Percentiles rank a stretch among this genome's conserved stretches.
Conservation (phyloP, 352 stramenopile genomes). For the Elongisporangium senticosum region DNA sequence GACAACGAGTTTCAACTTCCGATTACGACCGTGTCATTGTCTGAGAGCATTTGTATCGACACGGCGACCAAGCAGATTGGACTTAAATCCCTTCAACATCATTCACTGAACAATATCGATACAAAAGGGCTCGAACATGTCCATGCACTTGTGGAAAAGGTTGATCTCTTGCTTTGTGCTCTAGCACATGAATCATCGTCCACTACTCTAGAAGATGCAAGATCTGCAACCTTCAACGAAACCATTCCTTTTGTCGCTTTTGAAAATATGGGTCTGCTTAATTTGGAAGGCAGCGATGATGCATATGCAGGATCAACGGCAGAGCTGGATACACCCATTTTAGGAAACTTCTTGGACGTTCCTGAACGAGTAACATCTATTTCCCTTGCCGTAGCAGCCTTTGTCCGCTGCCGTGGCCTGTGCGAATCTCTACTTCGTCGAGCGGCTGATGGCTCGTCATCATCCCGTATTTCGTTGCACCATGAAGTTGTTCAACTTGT, state of each 20-base stretch:
- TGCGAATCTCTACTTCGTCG: conserved; percentile 77
- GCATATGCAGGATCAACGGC: conserved; percentile 75
- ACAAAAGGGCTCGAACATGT: conserved; percentile 19
- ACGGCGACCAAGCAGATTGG: conserved; percentile 74
- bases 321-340: conserved; percentile 49
- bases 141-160: not conserved
- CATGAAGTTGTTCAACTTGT: conserved; percentile 87
- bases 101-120: conserved; percentile 34
- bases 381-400: conserved; percentile 64
- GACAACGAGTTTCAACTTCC: conserved; percentile 48
- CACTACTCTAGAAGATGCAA: not conserved
- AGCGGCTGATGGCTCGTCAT: conserved; percentile 83
- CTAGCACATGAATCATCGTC: not conserved
- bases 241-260: conserved; percentile 41
- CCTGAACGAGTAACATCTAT: conserved; percentile 75
- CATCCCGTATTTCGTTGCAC: conserved; percentile 85
- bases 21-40: conserved; percentile 39
- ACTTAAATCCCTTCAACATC: conserved; percentile 62
- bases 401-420: conserved; percentile 71
- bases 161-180: not conserved
- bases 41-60: conserved; percentile 52
- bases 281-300: conserved; percentile 49
- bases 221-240: conserved; percentile 25
- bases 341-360: conserved; percentile 83
- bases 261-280: conserved; percentile 55